A percentile compares a stretch with the other conserved stretches of the same genome.
phyloP scores from a whole-genome alignment of 495 filamentous ascomycete genomes.

The Neurospora sublineolata region DNA sequence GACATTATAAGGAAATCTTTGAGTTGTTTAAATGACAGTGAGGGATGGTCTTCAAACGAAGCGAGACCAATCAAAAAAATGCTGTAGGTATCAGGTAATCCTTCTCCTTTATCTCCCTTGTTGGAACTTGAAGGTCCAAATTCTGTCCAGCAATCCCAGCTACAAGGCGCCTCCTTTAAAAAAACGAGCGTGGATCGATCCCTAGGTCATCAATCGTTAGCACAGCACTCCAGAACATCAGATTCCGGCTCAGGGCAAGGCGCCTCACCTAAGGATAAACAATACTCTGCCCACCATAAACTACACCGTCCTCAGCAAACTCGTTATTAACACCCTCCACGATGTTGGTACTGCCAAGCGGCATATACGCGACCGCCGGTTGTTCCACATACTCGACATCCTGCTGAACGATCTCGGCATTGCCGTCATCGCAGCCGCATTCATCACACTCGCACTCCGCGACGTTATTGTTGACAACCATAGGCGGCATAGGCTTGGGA shows the following conservation, averaged over 20 bases:
- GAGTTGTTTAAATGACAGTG: neutral
- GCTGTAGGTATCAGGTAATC: neutral
- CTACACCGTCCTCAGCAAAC: neutral
- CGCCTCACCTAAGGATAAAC: neutral
- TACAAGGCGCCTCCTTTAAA: neutral
- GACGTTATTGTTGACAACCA: neutral
- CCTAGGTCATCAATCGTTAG: neutral
- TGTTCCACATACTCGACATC: neutral
- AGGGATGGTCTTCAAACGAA: neutral
- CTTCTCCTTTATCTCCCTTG: neutral
- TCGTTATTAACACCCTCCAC: neutral
- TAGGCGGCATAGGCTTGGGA: neutral
- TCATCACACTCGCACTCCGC: neutral
- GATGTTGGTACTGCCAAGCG: neutral
- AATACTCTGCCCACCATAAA: neutral
- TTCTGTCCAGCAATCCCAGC: neutral
- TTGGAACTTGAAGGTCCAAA: neutral
- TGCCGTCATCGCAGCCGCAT: neutral
- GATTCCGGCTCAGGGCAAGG: neutral
- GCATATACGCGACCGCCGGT: neutral
- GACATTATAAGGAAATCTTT: neutral
- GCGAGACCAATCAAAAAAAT: neutral
- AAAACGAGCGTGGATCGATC: neutral
- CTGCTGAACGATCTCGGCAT: neutral
- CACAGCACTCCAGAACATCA: neutral